Evolutionary conservation across 495 filamentous ascomycete species (phyloP), one percentile per base, ranked within the genome.

Genomic region (Pyronema domesticum): DNA sequence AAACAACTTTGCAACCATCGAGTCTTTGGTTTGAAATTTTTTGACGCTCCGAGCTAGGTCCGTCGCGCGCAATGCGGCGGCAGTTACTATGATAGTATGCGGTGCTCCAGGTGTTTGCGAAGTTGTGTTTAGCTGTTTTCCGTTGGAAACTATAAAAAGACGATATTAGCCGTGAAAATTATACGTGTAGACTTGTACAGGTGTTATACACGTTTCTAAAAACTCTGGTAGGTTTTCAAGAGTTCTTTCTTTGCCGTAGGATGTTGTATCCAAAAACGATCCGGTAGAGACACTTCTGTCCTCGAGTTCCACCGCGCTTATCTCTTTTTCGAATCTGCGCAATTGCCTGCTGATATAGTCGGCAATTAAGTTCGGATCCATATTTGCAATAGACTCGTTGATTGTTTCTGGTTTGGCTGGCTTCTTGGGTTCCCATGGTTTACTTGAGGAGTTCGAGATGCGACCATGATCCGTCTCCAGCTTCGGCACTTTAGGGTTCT

Each of bases 1-100:
- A 67, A 98, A 98, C 49, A 96, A 73, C 68, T 98, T 98, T 18
- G 83, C 86, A 2, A 96, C 80, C 44, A 73, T 71, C 23, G 74
- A 78, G 17, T 83, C 77, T 66, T 89, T 88, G 11, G 73, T 80
- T 60, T 87, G 82, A 63, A 87, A 94, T 51, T 76, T 74, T 36
- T 84, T 79, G 14, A 95, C 69, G 5, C 79, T 75, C 59, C 87
- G 76, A 3, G 83, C 76, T 17, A 89, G 58, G 64, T 94, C 80
- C 0, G 86, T 86, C 1, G 89, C 85, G 58, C 89, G 74, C 35
- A 94, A 69, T 0, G 81, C 89, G n/a, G 85, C 83, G 13, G 72
- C 73, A 6, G 88, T 78, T 4, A 95, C 71, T 44, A 95, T 77
- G 44, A 96, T 67, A 2, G 89, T 95, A 66, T 95, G 89, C 13